A percentile compares a stretch with the other conserved stretches of the same genome.
These are phyloP conservation scores for Crithidia acanthocephali DNA, from an alignment of 208 protist species.

Conservation along the genomic window DNA sequence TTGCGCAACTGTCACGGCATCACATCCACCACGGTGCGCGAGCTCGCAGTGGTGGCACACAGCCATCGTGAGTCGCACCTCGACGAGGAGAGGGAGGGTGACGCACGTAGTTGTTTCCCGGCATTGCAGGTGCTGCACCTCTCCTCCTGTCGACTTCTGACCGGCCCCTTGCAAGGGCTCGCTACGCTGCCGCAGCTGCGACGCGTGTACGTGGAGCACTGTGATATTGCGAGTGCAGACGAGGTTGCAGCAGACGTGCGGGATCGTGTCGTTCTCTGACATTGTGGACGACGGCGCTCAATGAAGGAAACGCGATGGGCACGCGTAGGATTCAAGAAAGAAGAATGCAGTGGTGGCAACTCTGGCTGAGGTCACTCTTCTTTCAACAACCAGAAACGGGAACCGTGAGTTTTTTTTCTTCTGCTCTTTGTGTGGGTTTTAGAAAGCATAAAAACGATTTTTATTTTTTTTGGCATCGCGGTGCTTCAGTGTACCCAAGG, in stretches of 20 bases:
- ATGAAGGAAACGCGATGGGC: too few species aligned
- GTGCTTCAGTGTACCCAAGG: too few species aligned
- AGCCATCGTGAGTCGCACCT: background rate
- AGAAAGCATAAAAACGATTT: too few species aligned
- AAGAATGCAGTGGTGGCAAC: too few species aligned
- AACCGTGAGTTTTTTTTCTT: too few species aligned
- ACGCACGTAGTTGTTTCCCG: conserved; percentile 11
- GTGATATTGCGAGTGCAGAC: conserved; percentile 6
- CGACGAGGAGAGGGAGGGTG: background rate
- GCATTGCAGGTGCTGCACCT: conserved; percentile 5
- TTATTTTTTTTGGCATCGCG: too few species aligned
- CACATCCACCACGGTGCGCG: conserved; percentile 1
- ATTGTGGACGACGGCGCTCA: too few species aligned
- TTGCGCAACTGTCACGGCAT: conserved; percentile 17
- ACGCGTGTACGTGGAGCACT: conserved; percentile 10
- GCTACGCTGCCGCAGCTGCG: conserved; percentile 6
- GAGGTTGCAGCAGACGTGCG: conserved; percentile 2
- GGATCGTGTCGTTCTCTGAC: conserved; percentile 9
- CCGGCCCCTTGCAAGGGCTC: conserved; percentile 12
- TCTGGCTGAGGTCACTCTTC: too few species aligned
- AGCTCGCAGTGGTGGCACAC: background rate
- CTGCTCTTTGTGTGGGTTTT: too few species aligned
- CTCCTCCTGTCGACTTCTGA: conserved; percentile 15
- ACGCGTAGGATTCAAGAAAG: background rate
- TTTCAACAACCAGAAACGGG: too few species aligned